A percentile compares a stretch with the other conserved stretches of the same genome.
These are phyloP conservation scores for Aspergillus jensenii DNA, from an alignment of 2,329 filamentous ascomycete species.

Conservation along the genomic window DNA sequence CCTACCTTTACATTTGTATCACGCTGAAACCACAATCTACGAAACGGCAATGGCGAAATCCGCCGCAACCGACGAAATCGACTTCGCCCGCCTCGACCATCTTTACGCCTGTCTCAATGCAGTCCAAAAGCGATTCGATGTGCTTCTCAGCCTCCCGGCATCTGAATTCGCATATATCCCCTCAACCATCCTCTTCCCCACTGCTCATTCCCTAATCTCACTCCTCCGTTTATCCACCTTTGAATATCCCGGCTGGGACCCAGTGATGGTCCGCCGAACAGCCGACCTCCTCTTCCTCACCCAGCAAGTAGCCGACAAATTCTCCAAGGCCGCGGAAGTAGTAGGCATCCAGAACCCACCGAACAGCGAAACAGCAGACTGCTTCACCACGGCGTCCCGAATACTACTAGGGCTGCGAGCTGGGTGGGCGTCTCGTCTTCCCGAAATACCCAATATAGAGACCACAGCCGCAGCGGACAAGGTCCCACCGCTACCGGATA, in stretches of 20 bases:
- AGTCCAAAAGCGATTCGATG: conserved; percentile 38
- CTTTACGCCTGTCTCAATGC: conserved; percentile 40
- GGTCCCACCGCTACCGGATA: neutral
- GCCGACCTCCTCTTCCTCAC: conserved; percentile 39
- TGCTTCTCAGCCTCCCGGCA: conserved; percentile 35
- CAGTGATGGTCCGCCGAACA: conserved; percentile 35
- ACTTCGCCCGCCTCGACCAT: conserved; percentile 15
- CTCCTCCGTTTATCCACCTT: conserved; percentile 43
- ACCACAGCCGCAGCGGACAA: neutral
- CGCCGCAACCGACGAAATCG: conserved; percentile 1
- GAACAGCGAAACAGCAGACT: neutral
- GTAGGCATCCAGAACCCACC: neutral
- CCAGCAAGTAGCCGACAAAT: conserved; percentile 23
- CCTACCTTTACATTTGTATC: conserved; percentile 11
- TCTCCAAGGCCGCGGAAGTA: neutral
- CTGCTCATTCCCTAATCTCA: conserved; percentile 39
- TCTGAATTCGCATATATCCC: conserved; percentile 33
- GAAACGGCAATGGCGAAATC: conserved; percentile 16
- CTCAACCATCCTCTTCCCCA: conserved; percentile 35
- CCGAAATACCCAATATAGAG: neutral
- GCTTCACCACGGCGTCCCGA: neutral
- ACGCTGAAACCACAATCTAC: conserved; percentile 18
- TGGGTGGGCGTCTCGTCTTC: neutral
- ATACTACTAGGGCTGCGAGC: neutral
- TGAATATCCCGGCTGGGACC: conserved; percentile 46